Base-by-base conservation (phyloP, 345 rosid genomes). In the Toxicodendron radicans region DNA sequence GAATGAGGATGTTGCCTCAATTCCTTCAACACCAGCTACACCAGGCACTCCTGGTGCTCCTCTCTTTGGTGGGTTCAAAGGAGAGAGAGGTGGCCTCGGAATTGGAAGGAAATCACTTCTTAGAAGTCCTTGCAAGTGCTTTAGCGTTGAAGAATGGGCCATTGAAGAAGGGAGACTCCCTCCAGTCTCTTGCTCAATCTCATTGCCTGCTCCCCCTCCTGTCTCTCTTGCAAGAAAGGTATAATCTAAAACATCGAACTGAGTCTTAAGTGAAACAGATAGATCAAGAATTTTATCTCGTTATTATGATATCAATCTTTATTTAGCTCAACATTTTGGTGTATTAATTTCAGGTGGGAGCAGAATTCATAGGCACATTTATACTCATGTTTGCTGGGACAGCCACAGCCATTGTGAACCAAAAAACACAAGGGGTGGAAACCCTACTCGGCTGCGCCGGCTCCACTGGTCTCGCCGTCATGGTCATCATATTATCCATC, bases 351-450 rank as follows among this genome's bases (percentile, higher is more conserved):
- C 78, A 92, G 97, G 91, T 94, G 85, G 96, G 96, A 76, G 96
- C 93, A n/a, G 98, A 92, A 78, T 94, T 94, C 73, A 78, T 90
- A 21, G 97, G 97, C 46, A 94, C 97, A 5, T 52, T 90, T 52
- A 90, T 94, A 53, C 89, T 94, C 12, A 86, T 94, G 2, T 94
- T 94, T 66, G 89, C 94, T 10, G 96, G 80, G 57, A 85, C 97
- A 41, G 94, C 97, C 5, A 82, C 96, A 3, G 88, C 97, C 7
- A 92, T 88, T n/a, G 93, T 94, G 70, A 94, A 94, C 85, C 86
- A 92, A 65, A 91, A 90, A 81, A 90, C 92, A 5, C 72, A 84
- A 58, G 94, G 98, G 51, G 73, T 89, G 0, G 96, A 87, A 68
- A 89, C 92, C n/a, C 90, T 94, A 21, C 68, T 92, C 0, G 97